Evolutionary conservation across 352 stramenopile genomes (phyloP).

Genomic region (Phytophthora cajani): DNA sequence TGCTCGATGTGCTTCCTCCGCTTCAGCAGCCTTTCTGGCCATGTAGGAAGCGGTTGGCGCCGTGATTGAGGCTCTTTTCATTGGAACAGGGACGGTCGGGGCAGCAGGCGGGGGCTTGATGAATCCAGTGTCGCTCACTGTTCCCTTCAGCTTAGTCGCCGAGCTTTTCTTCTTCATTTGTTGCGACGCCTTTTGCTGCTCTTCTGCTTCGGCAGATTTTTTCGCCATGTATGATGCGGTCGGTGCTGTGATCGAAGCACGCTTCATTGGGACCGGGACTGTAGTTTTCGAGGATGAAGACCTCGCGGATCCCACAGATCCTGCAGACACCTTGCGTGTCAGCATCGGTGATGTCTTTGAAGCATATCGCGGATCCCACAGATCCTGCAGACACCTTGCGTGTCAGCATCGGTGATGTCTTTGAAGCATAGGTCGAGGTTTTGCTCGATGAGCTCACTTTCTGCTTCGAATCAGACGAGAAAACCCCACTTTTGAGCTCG

Average conservation of each 20-base stretch:
- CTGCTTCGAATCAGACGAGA: slow-evolving; percentile 15
- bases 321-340: slow-evolving; percentile 29
- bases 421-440: not conserved
- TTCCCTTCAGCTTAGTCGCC: slow-evolving; percentile 22
- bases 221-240: slow-evolving; percentile 40
- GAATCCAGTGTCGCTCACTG: slow-evolving; percentile 27
- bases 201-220: slow-evolving; percentile 24
- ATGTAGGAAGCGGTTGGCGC: slow-evolving; percentile 34
- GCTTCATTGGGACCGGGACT: slow-evolving; percentile 30
- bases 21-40: slow-evolving; percentile 33
- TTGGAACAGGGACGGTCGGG: slow-evolving; percentile 31
- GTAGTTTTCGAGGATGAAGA: slow-evolving; percentile 19
- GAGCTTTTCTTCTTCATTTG: slow-evolving; percentile 26
- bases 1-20: slow-evolving; percentile 5
- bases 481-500: slow-evolving; percentile 15
- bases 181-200: slow-evolving; percentile 13
- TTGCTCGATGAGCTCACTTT: slow-evolving; percentile 10
- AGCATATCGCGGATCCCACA: slow-evolving; percentile 18
- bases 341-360: slow-evolving; percentile 18
- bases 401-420: slow-evolving; percentile 22
- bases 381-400: slow-evolving; percentile 33
- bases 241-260: slow-evolving; percentile 37
- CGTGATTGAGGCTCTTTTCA: slow-evolving; percentile 37
- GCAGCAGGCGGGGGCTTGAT: slow-evolving; percentile 31
- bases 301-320: slow-evolving; percentile 26